phyloP scores from a whole-genome alignment of 306 rosid genomes.

The Datisca glomerata region DNA sequence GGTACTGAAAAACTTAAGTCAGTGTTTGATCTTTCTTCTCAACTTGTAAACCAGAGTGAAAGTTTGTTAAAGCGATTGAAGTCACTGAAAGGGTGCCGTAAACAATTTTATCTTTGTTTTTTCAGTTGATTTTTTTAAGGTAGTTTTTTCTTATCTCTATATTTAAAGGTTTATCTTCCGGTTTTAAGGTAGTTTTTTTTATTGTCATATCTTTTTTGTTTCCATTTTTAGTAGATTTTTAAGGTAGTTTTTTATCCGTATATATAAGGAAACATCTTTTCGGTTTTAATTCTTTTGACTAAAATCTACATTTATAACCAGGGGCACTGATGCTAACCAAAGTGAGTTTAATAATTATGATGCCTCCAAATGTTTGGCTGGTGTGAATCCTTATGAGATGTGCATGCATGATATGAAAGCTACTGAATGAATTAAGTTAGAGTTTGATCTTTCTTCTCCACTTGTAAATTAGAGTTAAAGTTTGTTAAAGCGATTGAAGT shows the following conservation, averaged over 20 bases:
- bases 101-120: too few relatives aligned
- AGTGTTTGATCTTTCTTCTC: conserved; percentile 34
- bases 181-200: too few relatives aligned
- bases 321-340: conserved; percentile 22
- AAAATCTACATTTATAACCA: too few relatives aligned
- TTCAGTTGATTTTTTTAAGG: too few relatives aligned
- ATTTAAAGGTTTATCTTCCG: too few relatives aligned
- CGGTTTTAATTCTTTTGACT: too few relatives aligned
- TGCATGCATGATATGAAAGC: neutral
- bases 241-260: too few relatives aligned
- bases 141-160: too few relatives aligned
- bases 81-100: conserved; percentile 44
- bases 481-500: conserved; percentile 59
- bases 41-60: conserved; percentile 40
- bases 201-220: too few relatives aligned
- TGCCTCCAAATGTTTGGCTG: conserved; percentile 9
- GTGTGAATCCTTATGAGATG: conserved; percentile 14
- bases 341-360: conserved; percentile 14
- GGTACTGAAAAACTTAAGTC: conserved; percentile 26
- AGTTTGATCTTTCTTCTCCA: conserved; percentile 32
- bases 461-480: conserved; percentile 41
- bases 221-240: too few relatives aligned
- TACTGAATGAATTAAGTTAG: conserved; percentile 28
- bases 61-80: conserved; percentile 56
- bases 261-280: too few relatives aligned